These are phyloP conservation scores for Eimeria brunetti DNA, from an alignment of 169 alveolate genomes.

Conservation along the genomic window DNA sequence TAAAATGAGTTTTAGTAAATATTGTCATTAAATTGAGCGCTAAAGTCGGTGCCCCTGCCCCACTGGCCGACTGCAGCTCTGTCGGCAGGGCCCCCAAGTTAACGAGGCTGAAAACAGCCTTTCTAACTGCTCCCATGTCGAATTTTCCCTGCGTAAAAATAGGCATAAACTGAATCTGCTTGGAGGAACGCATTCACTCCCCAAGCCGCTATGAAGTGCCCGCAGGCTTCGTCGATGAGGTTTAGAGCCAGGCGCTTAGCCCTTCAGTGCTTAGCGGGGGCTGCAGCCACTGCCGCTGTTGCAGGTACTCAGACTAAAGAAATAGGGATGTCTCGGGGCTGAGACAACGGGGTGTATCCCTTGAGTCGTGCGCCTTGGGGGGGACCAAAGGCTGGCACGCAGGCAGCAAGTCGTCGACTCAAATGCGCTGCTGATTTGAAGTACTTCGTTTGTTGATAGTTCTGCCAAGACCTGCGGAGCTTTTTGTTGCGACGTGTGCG, in stretches of 20 bases:
- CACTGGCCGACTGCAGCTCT: not conserved
- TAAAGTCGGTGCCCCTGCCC: not conserved
- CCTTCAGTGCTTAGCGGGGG: slow-evolving; percentile 44
- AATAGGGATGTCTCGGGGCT: not conserved
- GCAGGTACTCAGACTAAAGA: slow-evolving; percentile 6
- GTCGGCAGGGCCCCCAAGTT: slow-evolving; percentile 20
- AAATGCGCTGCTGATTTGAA: not conserved
- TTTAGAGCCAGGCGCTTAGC: slow-evolving; percentile 26
- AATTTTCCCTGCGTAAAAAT: not conserved
- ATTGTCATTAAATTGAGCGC: not conserved
- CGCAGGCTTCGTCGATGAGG: slow-evolving; percentile 28
- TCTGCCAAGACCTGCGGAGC: not conserved
- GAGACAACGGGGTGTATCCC: not conserved
- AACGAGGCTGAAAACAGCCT: not conserved
- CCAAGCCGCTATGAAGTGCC: slow-evolving; percentile 21
- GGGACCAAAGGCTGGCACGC: not conserved
- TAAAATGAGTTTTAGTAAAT: not conserved
- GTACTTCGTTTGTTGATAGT: not conserved
- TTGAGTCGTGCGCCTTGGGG: not conserved
- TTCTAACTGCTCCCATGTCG: not conserved
- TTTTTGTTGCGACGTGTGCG: not conserved
- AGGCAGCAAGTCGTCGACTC: not conserved
- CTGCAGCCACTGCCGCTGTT: slow-evolving; percentile 38
- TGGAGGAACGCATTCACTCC: not conserved
- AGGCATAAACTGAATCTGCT: not conserved